These are phyloP conservation scores for Aphanoascus verrucosus DNA, from an alignment of 2,329 filamentous ascomycete genomes.

Conservation along the genomic window DNA sequence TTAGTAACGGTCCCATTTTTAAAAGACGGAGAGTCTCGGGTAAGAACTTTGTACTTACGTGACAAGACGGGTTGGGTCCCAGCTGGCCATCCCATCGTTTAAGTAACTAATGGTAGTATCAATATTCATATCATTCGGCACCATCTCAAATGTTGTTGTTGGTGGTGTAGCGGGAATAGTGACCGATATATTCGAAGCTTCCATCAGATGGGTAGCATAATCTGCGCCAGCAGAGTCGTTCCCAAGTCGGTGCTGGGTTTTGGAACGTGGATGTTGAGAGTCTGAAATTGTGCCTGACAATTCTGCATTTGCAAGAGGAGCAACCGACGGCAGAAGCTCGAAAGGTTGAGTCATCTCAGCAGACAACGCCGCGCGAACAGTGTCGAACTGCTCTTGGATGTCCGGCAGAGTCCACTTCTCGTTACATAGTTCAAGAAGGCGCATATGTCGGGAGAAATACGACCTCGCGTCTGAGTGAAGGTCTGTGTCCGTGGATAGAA, in stretches of 20 bases:
- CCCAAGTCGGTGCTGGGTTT: background rate
- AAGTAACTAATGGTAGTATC: background rate
- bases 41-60: slow-evolving; percentile 54
- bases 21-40: background rate
- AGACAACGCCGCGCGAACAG: slow-evolving; percentile 81
- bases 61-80: slow-evolving; percentile 83
- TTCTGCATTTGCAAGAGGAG: slow-evolving; percentile 60
- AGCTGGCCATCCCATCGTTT: slow-evolving; percentile 33
- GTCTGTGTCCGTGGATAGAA: slow-evolving; percentile 85
- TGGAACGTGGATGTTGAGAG: background rate
- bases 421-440: slow-evolving; percentile 77
- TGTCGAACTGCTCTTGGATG: slow-evolving; percentile 80
- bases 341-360: slow-evolving; percentile 76
- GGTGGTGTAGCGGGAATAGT: background rate
- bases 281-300: background rate
- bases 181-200: background rate
- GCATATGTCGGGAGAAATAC: slow-evolving; percentile 89
- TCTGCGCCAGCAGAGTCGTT: background rate
- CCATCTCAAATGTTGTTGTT: background rate
- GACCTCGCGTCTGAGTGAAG: slow-evolving; percentile 74
- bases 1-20: background rate
- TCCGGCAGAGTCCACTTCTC: slow-evolving; percentile 78
- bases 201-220: background rate
- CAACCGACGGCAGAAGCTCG: slow-evolving; percentile 71
- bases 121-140: background rate